Base-by-base conservation (phyloP, 129 eudicot species). In the Deinandra increscens region DNA sequence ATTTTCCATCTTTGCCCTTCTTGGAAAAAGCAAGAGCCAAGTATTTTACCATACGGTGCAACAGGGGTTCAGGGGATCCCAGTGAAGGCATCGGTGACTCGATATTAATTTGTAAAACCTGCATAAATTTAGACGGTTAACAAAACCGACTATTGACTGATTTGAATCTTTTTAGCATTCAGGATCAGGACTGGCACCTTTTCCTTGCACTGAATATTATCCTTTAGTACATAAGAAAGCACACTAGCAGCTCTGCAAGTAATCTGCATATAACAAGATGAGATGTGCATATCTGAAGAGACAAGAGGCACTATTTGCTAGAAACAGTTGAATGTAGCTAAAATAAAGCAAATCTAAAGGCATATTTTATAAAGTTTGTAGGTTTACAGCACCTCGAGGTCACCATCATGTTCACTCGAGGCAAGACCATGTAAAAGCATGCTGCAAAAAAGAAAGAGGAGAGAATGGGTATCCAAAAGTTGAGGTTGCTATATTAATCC, bases 171-270 rank as follows among this genome's bases (percentile, higher is more conserved):
- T 76, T 46, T n/a, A n/a, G 15, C 15, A 63, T 41, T 38, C 44
- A 48, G 64, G 3, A 26, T 26, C 31, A 48, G 58, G 64, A 67
- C n/a, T 15, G 60, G 68, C 14, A 88, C 98, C 95, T 69, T 82
- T 68, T 88, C 98, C 81, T 91, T 91, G 87, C 96, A 88, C 19
- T 77, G 85, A 51, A 60, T 61, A 81, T 84, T 91, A 73, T 88
- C 96, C 83, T 88, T 88, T 75, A 88, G 62, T 29, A 91, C 49
- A 88, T 91, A 84, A 34, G 98, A 86, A 22, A 91, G 92, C 78
- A 91, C 91, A 79, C 98, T 82, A 19, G 98, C 96, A 71, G 96
- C 95, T 80, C 98, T 83, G 84, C 94, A 84, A 72, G 84, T 86
- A 76, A 84, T 88, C 97, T 91, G 85, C 83, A 74, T 42, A 78